Evolutionary conservation across 176 grass and related monocot species (phyloP).

Genomic region (Cenchrus fungigraminus): DNA sequence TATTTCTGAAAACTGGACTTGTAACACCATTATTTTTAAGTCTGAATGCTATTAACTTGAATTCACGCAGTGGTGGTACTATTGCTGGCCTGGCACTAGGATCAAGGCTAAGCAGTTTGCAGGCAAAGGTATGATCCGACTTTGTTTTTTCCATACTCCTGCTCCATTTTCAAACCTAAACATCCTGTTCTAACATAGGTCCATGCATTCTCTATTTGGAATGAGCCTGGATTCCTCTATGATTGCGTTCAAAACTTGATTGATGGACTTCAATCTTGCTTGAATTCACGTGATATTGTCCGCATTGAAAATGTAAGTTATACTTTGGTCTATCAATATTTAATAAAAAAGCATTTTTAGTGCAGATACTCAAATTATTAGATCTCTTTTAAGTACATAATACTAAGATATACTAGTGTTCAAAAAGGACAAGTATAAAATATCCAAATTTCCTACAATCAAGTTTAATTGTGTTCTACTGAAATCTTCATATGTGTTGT

Average conservation of each 20-base stretch:
- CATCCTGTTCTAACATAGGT: slow-evolving; percentile 58
- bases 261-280: slow-evolving; percentile 78
- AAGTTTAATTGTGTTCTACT: no score
- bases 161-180: slow-evolving; percentile 44
- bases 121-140: slow-evolving; percentile 64
- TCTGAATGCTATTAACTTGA: slow-evolving; percentile 6
- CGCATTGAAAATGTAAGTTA: slow-evolving; percentile 72
- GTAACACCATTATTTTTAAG: no score
- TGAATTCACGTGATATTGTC: slow-evolving; percentile 83
- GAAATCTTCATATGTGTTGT: no score
- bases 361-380: neutral
- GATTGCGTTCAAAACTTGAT: slow-evolving; percentile 82
- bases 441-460: no score
- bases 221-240: slow-evolving; percentile 88
- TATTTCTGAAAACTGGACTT: neutral
- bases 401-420: no score
- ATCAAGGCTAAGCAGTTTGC: slow-evolving; percentile 83
- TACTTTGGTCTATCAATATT: no score
- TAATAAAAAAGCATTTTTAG: no score
- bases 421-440: no score
- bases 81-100: slow-evolving; percentile 91
- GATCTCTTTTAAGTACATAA: no score
- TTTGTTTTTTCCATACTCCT: slow-evolving; percentile 13
- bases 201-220: slow-evolving; percentile 93
- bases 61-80: slow-evolving; percentile 81